A percentile compares a stretch with the other conserved stretches of the same genome.
phyloP scores from a whole-genome alignment of 1,139 yeast genomes.

The Taphrina populina region DNA sequence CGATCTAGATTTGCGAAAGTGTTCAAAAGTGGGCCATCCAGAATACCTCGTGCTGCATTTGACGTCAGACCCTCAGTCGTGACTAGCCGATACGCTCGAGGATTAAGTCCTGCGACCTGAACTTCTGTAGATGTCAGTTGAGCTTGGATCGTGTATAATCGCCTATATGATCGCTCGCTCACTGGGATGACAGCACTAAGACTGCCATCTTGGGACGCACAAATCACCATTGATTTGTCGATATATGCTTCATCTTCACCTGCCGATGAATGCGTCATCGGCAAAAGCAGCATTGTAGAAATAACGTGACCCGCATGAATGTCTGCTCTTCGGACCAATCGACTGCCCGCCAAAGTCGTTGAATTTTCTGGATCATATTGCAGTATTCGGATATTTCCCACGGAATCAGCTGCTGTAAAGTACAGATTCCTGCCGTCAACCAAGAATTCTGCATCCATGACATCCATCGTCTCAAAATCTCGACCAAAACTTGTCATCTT shows the following conservation, averaged over 20 bases:
- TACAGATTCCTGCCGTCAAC: conserved; percentile 67
- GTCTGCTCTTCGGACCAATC: conserved; percentile 66
- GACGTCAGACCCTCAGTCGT: conserved; percentile 27
- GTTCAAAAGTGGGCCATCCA: conserved; percentile 38
- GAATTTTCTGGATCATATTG: conserved; percentile 87
- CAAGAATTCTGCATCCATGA: conserved; percentile 65
- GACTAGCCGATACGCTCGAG: conserved; percentile 48
- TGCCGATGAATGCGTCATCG: conserved; percentile 43
- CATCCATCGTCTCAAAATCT: conserved; percentile 64
- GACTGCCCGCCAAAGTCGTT: conserved; percentile 73
- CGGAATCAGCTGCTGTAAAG: conserved; percentile 68
- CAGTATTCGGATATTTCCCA: conserved; percentile 67
- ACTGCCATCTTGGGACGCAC: conserved; percentile 73
- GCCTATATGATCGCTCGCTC: conserved; percentile 69
- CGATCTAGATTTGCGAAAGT: conserved; percentile 34
- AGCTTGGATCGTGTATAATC: conserved; percentile 82
- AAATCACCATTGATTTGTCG: conserved; percentile 51
- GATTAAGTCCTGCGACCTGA: conserved; percentile 78
- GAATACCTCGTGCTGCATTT: conserved; percentile 38
- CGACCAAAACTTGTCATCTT: conserved; percentile 77
- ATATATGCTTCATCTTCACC: conserved; percentile 40
- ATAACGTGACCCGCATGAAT: conserved; percentile 67
- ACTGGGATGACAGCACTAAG: conserved; percentile 73
- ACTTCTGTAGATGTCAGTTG: conserved; percentile 75
- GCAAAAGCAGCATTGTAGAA: conserved; percentile 59